Base-by-base conservation (phyloP, 108 stramenopile genomes). In the Cylindrotheca fusiformis region DNA sequence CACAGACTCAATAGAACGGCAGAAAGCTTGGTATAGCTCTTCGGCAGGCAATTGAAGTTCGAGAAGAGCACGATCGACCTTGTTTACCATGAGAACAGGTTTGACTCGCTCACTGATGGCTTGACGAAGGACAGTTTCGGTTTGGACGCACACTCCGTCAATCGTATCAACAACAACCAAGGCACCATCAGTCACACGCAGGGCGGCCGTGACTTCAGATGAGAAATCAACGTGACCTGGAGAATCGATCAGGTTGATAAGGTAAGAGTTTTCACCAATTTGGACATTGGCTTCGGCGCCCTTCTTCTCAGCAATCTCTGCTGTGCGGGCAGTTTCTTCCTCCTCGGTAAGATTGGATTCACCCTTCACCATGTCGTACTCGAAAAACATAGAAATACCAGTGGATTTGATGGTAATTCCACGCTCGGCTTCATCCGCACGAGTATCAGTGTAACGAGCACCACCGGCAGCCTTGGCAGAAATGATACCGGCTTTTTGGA, bases 161-260 rank as follows among this genome's bases (percentile, higher is more conserved):
- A 99, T 97, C 52, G 96, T 97, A 84, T 99, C 99, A 27, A 99
- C 99, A 32, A 99, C 99, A 50, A 99, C 99, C 48, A 99, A 90
- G 52, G 99, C 99, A 68, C 99, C 99, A 76, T 99, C 99, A 32
- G 99, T 99, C 56, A 99, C 97, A 84, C 99, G 98, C 55, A 99
- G 96, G 36, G 99, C 99, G 50, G 99, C 99, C 25, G 99, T 99
- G 25, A 99, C 99, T 84, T 99, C 99, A 24, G 97, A 97, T 14
- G 96, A 97, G 83, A 99, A 99, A 80, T 99, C 99, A 78, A 99
- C 99, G 96, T 99, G 99, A 82, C 99, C 99, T 23, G 99, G 99
- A 14, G 97, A 97, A 78, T 99, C 99, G 75, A 99, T 99, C 54
- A 99, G 81, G 89, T 99, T 99, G 86, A 99, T 99, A 48, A 99